phyloP scores from a whole-genome alignment of 495 filamentous ascomycete genomes.

The Cercophora newfieldiana region DNA sequence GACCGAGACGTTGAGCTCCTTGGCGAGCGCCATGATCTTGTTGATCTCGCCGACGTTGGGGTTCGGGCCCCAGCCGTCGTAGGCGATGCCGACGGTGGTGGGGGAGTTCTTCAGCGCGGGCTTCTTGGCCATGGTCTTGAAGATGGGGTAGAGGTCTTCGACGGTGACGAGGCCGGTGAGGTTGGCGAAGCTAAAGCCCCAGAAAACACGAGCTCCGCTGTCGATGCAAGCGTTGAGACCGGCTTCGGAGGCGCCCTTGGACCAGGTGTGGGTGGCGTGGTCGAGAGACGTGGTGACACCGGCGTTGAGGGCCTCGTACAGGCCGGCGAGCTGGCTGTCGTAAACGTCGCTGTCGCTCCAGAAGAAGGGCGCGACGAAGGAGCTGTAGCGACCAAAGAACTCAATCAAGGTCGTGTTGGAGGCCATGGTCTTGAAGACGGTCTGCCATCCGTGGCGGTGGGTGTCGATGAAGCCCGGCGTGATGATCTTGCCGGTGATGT shows the following conservation, averaged over 20 bases:
- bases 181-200: slow-evolving; percentile 32
- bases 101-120: slow-evolving; percentile 17
- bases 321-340: slow-evolving; percentile 22
- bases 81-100: slow-evolving; percentile 39
- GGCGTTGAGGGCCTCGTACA: slow-evolving; percentile 33
- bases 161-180: slow-evolving; percentile 19
- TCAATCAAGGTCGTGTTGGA: slow-evolving; percentile 21
- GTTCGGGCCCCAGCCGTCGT: slow-evolving; percentile 37
- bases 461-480: slow-evolving; percentile 55
- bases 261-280: slow-evolving; percentile 35
- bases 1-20: slow-evolving; percentile 33
- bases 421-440: slow-evolving; percentile 29
- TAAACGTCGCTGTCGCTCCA: slow-evolving; percentile 18
- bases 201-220: slow-evolving; percentile 45
- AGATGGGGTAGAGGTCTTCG: slow-evolving; percentile 35
- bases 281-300: slow-evolving; percentile 38
- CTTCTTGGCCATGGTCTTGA: slow-evolving; percentile 31
- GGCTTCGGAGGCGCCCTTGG: slow-evolving; percentile 30
- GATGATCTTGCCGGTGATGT: slow-evolving; percentile 36
- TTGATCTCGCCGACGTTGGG: slow-evolving; percentile 28
- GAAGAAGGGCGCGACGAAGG: slow-evolving; percentile 19
- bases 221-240: slow-evolving; percentile 41
- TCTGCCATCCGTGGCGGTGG: slow-evolving; percentile 55
- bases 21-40: slow-evolving; percentile 30
- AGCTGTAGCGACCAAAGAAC: slow-evolving; percentile 21